Conservation (phyloP, 352 stramenopile genomes). For the Blastocystis sp. region DNA sequence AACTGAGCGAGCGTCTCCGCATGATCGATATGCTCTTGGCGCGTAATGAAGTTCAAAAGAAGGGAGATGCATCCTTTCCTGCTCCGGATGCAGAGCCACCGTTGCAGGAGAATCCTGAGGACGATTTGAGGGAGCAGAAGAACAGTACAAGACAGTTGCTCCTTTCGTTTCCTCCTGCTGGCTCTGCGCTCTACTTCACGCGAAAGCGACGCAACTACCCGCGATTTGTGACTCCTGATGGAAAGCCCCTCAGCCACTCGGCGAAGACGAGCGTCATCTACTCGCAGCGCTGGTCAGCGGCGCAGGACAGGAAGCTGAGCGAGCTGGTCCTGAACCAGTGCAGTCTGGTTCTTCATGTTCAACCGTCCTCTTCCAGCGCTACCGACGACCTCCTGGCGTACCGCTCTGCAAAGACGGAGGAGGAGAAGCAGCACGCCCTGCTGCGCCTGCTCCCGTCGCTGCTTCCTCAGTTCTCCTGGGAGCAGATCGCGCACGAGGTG, state of each 20-base stretch:
- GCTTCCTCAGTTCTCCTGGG: constrained; percentile 49
- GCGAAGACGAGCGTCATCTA: background rate
- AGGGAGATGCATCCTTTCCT: background rate
- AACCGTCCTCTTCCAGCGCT: background rate
- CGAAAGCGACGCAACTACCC: constrained; percentile 1
- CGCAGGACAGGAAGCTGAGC: constrained; percentile 4
- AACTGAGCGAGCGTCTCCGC: background rate
- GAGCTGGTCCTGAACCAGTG: constrained; percentile 20
- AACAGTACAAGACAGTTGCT: background rate
- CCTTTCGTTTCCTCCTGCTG: constrained; percentile 7
- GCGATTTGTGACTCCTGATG: constrained; percentile 17
- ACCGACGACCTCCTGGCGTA: background rate
- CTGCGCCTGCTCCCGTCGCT: constrained; percentile 11
- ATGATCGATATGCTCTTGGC: background rate
- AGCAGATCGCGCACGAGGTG: constrained; percentile 25
- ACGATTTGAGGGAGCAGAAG: background rate
- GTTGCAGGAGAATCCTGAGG: background rate
- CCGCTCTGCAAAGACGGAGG: background rate
- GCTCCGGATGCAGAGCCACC: background rate
- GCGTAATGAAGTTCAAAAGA: background rate
- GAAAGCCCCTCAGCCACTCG: background rate
- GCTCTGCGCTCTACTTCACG: constrained; percentile 26
- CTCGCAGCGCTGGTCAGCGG: constrained; percentile 11
- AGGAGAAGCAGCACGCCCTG: background rate
- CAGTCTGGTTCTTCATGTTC: background rate